Evolutionary conservation across 2,329 filamentous ascomycete species (phyloP), one percentile per base, ranked within the genome.

Genomic region (Cladosporium colombiae): DNA sequence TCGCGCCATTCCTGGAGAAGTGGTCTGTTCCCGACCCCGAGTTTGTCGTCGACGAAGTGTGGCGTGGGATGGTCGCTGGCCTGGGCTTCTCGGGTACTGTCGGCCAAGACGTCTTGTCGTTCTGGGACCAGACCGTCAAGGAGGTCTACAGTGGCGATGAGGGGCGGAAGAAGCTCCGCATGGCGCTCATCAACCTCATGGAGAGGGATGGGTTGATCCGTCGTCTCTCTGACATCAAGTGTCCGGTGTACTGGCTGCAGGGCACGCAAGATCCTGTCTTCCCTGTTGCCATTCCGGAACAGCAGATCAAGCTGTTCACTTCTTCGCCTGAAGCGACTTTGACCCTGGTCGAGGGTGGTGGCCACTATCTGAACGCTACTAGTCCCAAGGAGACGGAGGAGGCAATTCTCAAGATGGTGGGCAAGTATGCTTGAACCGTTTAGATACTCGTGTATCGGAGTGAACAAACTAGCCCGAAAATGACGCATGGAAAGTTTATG

Each of bases 241-340:
- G 81, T 70, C 83, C 83, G 0, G 82, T 85, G 2, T 69, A 80
- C 61, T 84, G 82, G 82, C 66, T 84, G 65, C 78, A 81, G 70
- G 78, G 82, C 62, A 78, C 74, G 0, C 69, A 72, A 16, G 77
- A 81, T 67, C 72, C 65, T 1, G 78, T 80, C 18, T 81, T 79
- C 67, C 74, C 71, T 2, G 70, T 78, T 3, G 70, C 69, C 2
- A 80, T 81, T 61, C 78, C 80, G 4, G 68, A 78, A 65, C 74
- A 82, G 68, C 79, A 84, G 66, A 83, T 84, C 65, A 75, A 79
- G 67, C 70, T 80, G 18, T 84, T 85, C 64, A 76, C 71, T 2
- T 78, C 77, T 61, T 80, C 80, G 2, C 71, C 72, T 4, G 78
- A 82, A 65, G 80, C 80, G 11, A 75, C 74, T 55, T 63, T 85